Evolutionary conservation across 2,329 filamentous ascomycete species (phyloP), one percentile per base, ranked within the genome.

Genomic region (Penicillium psychrosexuale): DNA sequence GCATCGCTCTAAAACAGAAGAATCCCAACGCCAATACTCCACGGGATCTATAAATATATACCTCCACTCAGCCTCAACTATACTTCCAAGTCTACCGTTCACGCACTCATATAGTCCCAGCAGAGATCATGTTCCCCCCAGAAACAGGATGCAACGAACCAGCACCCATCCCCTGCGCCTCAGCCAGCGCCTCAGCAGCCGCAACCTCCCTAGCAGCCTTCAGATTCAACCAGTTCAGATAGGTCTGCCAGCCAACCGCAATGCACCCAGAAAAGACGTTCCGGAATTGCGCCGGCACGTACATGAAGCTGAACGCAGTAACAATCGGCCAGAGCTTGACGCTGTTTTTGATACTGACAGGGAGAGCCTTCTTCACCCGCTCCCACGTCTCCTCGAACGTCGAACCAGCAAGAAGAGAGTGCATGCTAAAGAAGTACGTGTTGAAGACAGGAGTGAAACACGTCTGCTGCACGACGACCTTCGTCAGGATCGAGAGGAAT

Each of bases 231-330:
- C 85, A 89, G 63, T 86, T 90, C 64, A 97, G 69, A 78, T 96
- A 97, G 0, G 90, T 91, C 81, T 96, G 92, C 92, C 92, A 97
- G 0, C 89, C 89, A 48, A 96, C 87, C 1, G 90, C 90, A 61
- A 96, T 82, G 7, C 88, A 76, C 1, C 89, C 90, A 0, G 88
- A 84, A 63, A 96, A 94, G 15, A 96, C 81, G 64, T 85, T 89
- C 47, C 92, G 80, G 72, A 90, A 93, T 67, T 93, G 85, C 45
- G 91, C 78, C 27, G 86, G 84, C 5, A 97, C 78, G 66, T 90
- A 94, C n/a, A 88, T 85, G 67, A 97, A 95, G 71, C 82, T 92
- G 69, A 97, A 87, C 0, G 91, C 91, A 13, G 88, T 95, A 15
- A 96, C 88, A 0, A 85, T 84, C 0, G 92, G 93, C 92, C 92